phyloP scores from a whole-genome alignment of 345 rosid species.

The Trapa incisa region DNA sequence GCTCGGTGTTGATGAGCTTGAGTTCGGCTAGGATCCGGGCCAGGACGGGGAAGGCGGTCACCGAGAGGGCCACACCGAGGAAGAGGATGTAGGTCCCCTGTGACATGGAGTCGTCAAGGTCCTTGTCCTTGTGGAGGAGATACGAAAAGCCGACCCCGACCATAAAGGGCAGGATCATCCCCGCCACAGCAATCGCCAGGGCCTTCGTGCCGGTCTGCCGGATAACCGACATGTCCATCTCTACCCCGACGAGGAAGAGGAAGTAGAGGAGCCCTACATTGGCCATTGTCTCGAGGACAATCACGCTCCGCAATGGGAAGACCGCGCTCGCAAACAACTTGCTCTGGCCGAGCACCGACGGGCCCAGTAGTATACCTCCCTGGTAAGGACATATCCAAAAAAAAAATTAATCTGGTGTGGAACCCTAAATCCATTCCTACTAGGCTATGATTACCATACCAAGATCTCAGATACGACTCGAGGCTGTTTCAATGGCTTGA shows the following conservation, averaged over 20 bases:
- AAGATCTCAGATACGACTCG: conserved; percentile 80
- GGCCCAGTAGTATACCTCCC: conserved; percentile 84
- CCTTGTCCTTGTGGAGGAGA: conserved; percentile 14
- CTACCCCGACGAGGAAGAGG: conserved; percentile 82
- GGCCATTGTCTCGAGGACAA: conserved; percentile 98
- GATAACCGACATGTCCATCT: conserved; percentile 80
- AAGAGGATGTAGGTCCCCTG: conserved; percentile 57
- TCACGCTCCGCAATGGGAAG: conserved; percentile 76
- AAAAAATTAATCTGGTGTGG: too few species aligned
- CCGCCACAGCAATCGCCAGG: conserved; percentile 45
- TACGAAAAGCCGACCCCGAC: conserved; percentile 44
- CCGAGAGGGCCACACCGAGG: conserved; percentile 83
- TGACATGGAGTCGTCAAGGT: not conserved
- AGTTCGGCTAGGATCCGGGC: conserved; percentile 86
- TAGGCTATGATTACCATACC: conserved; percentile 14
- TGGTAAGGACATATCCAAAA: too few species aligned
- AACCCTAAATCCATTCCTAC: too few species aligned
- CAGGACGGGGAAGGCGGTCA: conserved; percentile 89
- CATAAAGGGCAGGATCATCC: conserved; percentile 74
- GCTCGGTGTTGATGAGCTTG: conserved; percentile 72
- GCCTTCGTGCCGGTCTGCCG: conserved; percentile 59
- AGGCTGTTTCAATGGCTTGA: conserved; percentile 88
- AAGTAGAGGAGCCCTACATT: conserved; percentile 81
- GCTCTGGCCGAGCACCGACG: conserved; percentile 59
- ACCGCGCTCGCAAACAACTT: conserved; percentile 23